A percentile compares a stretch with the other conserved stretches of the same genome.
Conservation (phyloP, 768 basidiomycete genomes). For the Xerocomus potaroensis region DNA sequence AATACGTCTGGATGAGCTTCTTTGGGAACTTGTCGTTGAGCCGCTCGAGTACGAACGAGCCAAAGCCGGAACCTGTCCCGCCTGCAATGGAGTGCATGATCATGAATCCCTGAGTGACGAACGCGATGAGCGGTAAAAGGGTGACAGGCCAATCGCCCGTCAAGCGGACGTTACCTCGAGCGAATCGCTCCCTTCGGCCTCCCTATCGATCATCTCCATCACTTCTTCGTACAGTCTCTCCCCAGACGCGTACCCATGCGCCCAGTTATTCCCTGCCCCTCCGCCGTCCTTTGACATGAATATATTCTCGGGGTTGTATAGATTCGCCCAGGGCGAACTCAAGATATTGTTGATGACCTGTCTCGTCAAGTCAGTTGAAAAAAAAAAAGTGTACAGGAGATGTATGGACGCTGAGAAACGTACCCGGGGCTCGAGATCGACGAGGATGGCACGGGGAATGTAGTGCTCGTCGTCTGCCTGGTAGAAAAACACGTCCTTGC, state of each 20-base stretch:
- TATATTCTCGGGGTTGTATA: conserved; percentile 99
- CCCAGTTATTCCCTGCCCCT: conserved; percentile 99
- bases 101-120: conserved; percentile 99
- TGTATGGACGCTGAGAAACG: conserved; percentile 29
- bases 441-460: conserved; percentile 92
- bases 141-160: too few species aligned
- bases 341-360: conserved; percentile 97
- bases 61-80: conserved; percentile 96
- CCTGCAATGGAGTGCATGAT: conserved; percentile 98
- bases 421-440: conserved; percentile 95
- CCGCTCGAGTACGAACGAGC: conserved; percentile 95
- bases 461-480: conserved; percentile 99
- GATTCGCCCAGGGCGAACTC: conserved; percentile 71
- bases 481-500: conserved; percentile 99
- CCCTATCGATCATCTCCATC: conserved; percentile 98
- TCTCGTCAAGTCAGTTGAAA: not conserved
- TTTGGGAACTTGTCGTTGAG: conserved; percentile 98
- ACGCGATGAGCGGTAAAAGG: too few species aligned
- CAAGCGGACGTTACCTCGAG: conserved; percentile 78
- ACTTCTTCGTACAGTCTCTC: conserved; percentile 93
- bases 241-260: conserved; percentile 87
- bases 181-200: conserved; percentile 96
- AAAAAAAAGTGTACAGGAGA: too few species aligned
- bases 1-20: conserved; percentile 98
- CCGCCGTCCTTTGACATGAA: conserved; percentile 95